Evolutionary conservation across 2,329 filamentous ascomycete genomes (phyloP), one percentile per base, ranked within the genome.

Genomic region (Dactylellina sp.): DNA sequence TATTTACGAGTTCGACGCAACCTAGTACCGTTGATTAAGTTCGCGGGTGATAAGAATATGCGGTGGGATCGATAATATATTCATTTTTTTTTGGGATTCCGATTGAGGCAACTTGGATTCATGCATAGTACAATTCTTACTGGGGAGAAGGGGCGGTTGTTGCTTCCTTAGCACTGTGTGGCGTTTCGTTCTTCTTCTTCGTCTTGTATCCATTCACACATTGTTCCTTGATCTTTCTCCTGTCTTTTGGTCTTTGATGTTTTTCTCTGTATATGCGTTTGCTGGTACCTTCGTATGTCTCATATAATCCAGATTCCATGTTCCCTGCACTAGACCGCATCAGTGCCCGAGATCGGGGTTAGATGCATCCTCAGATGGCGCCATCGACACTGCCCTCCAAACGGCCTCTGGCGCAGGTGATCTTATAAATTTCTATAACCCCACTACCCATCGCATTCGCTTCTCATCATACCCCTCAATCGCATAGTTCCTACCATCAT

Each of bases 321-420:
- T 14, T 24, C 20, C 56, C 40, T 35, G 40, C 40, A 20, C 25
- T n/a, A 14, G 9, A 20, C 50, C 16, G 16, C n/a, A 28, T 6
- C 22, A 7, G 12, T 37, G 56, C 56, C 56, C 56, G 56, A 60
- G 18, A 60, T 60, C 56, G 56, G 56, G 32, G 37, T 57, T 37
- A 12, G n/a, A 22, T 35, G 4, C 40, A 22, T n/a, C 32, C 16
- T 11, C 11, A n/a, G 47, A 64, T 64, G 60, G 52, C 60, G 60
- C 60, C 32, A 64, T 64, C 49, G 47, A 44, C n/a, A n/a, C 40
- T 11, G 14, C 5, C 37, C 9, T 40, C 14, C 37, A 14, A 40
- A 35, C 6, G 32, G 32, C 12, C 32, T 40, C 5, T 16, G 4
- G 11, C 12, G 16, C 50, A 37, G 4, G 5, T 37, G 18, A 53